These are phyloP conservation scores for Physaria fendleri DNA, from an alignment of 345 rosid genomes.

Conservation along the genomic window DNA sequence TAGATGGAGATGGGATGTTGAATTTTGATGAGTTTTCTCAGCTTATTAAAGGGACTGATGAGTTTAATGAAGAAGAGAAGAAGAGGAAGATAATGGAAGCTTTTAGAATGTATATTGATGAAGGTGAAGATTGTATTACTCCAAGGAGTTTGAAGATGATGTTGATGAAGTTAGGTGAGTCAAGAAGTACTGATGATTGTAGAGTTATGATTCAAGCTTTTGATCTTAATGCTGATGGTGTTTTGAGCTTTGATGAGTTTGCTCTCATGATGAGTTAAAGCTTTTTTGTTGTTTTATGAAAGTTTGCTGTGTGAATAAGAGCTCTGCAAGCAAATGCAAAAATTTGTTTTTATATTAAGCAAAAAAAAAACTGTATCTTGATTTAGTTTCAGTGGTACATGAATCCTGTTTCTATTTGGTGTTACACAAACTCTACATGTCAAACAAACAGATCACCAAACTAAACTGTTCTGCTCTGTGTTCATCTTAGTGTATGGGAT, in stretches of 20 bases:
- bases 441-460: not conserved
- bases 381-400: conserved; percentile 1
- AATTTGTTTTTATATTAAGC: not conserved
- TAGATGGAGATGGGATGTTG: conserved; percentile 54
- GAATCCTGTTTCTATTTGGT: conserved; percentile 7
- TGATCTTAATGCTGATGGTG: conserved; percentile 68
- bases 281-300: not conserved
- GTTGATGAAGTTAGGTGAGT: conserved; percentile 49
- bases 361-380: not conserved
- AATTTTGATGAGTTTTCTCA: conserved; percentile 51
- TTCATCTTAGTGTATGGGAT: conserved; percentile 5
- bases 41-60: conserved; percentile 36
- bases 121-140: conserved; percentile 52
- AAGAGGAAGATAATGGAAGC: conserved; percentile 43
- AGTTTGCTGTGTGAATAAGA: not conserved
- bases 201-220: conserved; percentile 49
- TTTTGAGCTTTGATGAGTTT: conserved; percentile 65
- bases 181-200: conserved; percentile 45
- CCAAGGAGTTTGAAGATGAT: conserved; percentile 51
- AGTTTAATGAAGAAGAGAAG: conserved; percentile 37
- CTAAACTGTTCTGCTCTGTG: not conserved
- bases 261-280: conserved; percentile 47
- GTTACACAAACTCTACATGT: conserved; percentile 8
- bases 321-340: conserved; percentile 6
- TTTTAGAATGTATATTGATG: conserved; percentile 47